These are phyloP conservation scores for Salix exigua DNA, from an alignment of 345 rosid genomes.

Conservation along the genomic window DNA sequence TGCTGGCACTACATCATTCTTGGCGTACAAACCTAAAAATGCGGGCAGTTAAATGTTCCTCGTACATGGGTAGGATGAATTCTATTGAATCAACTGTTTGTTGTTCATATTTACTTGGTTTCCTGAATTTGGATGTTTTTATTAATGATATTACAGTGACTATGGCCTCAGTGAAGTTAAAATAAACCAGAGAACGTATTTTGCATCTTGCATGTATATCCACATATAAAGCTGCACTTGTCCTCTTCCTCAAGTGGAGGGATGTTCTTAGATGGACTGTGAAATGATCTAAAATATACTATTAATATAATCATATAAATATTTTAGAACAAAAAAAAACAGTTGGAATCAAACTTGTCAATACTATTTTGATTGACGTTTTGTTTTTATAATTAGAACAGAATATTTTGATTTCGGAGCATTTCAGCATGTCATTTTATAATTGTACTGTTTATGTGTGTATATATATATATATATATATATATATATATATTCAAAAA, in stretches of 20 bases:
- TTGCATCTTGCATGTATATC: not conserved
- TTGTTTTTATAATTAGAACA: too few species aligned
- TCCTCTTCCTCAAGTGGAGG: not conserved
- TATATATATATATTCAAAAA: too few species aligned
- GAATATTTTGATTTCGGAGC: too few species aligned
- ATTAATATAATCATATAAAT: not conserved
- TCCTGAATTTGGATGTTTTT: too few species aligned
- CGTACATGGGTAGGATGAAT: too few species aligned
- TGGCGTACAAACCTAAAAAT: slow-evolving; percentile 51
- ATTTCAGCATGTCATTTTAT: accelerated
- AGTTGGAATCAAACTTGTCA: not conserved
- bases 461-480: too few species aligned
- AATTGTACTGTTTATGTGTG: too few species aligned
- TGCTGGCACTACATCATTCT: slow-evolving; percentile 39
- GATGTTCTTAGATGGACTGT: not conserved
- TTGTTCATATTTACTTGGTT: too few species aligned
- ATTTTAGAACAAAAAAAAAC: not conserved
- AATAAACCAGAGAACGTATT: not conserved
- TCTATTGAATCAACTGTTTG: too few species aligned
- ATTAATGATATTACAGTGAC: too few species aligned
- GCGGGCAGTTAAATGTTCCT: not conserved
- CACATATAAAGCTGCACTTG: not conserved
- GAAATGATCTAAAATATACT: not conserved
- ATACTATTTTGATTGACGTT: accelerated
- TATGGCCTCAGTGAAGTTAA: not conserved